Evolutionary conservation across 2,329 filamentous ascomycete species (phyloP).

Genomic region (Aspergillus melleus): DNA sequence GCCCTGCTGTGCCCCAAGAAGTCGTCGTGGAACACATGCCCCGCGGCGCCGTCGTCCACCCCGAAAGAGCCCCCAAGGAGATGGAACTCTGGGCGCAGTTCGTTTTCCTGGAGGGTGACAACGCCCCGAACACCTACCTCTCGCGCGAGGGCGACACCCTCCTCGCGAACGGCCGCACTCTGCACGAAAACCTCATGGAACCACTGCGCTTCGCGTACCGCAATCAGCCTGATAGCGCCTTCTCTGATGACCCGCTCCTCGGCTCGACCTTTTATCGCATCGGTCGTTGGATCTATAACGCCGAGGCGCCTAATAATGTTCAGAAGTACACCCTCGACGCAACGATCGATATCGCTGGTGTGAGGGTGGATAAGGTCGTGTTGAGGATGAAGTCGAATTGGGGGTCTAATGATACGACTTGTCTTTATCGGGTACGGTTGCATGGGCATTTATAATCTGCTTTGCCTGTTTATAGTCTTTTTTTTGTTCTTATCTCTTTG

Average conservation of each 20-base stretch:
- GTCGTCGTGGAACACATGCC: constrained; percentile 73
- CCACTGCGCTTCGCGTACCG: constrained; percentile 32
- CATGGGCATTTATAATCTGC: constrained; percentile 37
- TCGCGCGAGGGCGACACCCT: not conserved
- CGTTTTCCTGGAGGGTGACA: constrained; percentile 32
- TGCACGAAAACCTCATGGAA: constrained; percentile 33
- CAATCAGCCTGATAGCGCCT: constrained; percentile 31
- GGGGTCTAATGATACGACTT: constrained; percentile 42
- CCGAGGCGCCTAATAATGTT: constrained; percentile 32
- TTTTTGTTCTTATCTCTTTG: too few relatives aligned
- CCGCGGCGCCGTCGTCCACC: constrained; percentile 60
- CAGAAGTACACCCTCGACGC: constrained; percentile 43
- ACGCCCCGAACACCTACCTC: not conserved
- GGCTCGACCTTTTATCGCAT: constrained; percentile 41
- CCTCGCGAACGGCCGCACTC: constrained; percentile 14
- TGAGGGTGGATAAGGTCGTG: constrained; percentile 41
- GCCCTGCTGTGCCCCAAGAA: constrained; percentile 64
- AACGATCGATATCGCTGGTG: constrained; percentile 34
- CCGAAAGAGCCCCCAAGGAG: constrained; percentile 61
- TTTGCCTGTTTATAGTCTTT: too few relatives aligned
- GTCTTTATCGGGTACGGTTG: constrained; percentile 48
- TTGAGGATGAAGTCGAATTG: constrained; percentile 46
- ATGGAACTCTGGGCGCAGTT: constrained; percentile 70
- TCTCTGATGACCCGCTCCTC: constrained; percentile 38
- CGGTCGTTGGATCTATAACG: constrained; percentile 41